Evolutionary conservation across 129 eudicot species (phyloP).

Genomic region (Artemisia annua): DNA sequence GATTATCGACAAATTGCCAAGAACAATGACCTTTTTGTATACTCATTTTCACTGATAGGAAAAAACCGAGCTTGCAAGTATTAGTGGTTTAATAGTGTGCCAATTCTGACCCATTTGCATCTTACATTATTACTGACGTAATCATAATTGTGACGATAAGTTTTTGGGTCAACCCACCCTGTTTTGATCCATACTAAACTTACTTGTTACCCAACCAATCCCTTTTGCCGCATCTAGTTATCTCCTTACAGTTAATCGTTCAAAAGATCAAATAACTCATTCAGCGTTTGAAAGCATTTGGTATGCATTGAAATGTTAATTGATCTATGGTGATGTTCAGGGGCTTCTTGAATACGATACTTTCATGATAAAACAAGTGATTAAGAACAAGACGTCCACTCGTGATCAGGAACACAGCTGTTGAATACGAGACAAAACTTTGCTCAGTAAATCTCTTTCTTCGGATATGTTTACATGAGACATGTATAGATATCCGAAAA

Average conservation of each 20-base stretch:
- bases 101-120: too few relatives aligned
- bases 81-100: too few relatives aligned
- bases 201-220: too few relatives aligned
- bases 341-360: constrained; percentile 64
- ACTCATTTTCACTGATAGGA: too few relatives aligned
- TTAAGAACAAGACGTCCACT: constrained; percentile 16
- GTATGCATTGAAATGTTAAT: constrained; percentile 3
- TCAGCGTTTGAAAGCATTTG: constrained; percentile 5
- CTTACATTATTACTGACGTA: too few relatives aligned
- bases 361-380: constrained; percentile 26
- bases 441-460: constrained; percentile 14
- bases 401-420: neutral
- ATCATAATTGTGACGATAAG: too few relatives aligned
- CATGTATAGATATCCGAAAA: constrained; percentile 10
- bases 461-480: neutral
- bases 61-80: too few relatives aligned
- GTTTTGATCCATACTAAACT: too few relatives aligned
- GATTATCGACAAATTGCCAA: too few relatives aligned
- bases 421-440: neutral
- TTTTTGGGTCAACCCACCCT: too few relatives aligned
- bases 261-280: neutral
- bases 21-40: too few relatives aligned
- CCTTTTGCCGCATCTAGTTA: too few relatives aligned
- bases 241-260: neutral
- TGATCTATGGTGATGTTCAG: constrained; percentile 32